Evolutionary conservation across 2,329 filamentous ascomycete species (phyloP), one percentile per base, ranked within the genome.

Genomic region (Alternaria dauci): DNA sequence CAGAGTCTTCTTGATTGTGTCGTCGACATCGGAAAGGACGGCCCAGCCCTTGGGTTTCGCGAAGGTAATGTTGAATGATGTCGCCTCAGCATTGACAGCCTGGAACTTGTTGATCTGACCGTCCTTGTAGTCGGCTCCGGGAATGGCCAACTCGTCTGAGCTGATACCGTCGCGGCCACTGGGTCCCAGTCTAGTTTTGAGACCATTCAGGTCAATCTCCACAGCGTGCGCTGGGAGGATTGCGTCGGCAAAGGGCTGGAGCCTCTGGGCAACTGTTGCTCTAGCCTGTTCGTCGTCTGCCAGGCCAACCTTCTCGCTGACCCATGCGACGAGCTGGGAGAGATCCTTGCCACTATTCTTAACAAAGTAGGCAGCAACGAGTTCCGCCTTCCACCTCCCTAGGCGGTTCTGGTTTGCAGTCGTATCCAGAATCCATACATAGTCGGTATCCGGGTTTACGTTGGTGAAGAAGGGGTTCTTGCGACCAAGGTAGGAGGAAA

Each of bases 1-100:
- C 76, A 91, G 84, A 0, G 94, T 97, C 67, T 94, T 82, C 79
- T 98, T 97, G 82, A 98, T 96, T 0, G 94, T 97, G 79, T 98
- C 94, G 74, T 98, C 95, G 67, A 98, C 87, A 71, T 98, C 94
- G 39, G 91, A 94, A 65, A 97, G 89, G 12, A 98, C 81, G 12
- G 87, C 88, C 93, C 93, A 97, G 8, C 94, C 94, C 48, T 91
- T 87, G 0, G 90, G 87, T 18, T 87, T 88, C 0, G 91, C 91
- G 71, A 91, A 93, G 18, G 88, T 85, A 0, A 92, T 96, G 61
- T 86, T 86, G 84, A 91, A 89, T 41, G 87, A 80, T 12, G 84
- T 82, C 1, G 84, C 71, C 52, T 73, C 64, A 0, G 74, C 71
- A 41, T 74, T 66, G 64, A 77, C 58, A 1, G 73, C 76, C 36